phyloP scores from a whole-genome alignment of 1,284 basidiomycete genomes.

The Leccinum pachyderme region DNA sequence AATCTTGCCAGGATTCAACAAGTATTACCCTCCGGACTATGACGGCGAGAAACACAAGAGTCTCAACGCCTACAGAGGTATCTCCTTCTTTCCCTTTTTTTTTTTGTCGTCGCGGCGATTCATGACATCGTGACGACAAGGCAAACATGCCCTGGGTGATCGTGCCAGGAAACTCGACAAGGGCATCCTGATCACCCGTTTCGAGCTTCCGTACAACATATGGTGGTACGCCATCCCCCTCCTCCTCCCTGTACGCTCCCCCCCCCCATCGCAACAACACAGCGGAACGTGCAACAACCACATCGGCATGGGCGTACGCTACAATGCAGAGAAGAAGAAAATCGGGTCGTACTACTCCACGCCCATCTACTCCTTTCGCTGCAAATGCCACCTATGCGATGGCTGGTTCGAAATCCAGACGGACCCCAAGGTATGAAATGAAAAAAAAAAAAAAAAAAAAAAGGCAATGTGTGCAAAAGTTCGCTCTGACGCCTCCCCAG shows the following conservation, averaged over 20 bases:
- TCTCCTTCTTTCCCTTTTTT: slow-evolving; percentile 16
- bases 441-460: neutral
- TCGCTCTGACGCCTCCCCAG: slow-evolving; percentile 41
- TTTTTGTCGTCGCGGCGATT: neutral
- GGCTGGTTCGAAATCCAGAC: slow-evolving; percentile 97
- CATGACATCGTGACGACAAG: slow-evolving; percentile 43
- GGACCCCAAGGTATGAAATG: slow-evolving; percentile 77
- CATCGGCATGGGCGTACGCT: slow-evolving; percentile 95
- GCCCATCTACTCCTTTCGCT: slow-evolving; percentile 91
- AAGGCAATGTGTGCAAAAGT: slow-evolving; percentile 9
- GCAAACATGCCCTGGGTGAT: slow-evolving; percentile 92
- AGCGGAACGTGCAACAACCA: slow-evolving; percentile 91
- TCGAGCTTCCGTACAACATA: slow-evolving; percentile 95
- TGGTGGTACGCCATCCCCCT: slow-evolving; percentile 75
- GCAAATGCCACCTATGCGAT: slow-evolving; percentile 94
- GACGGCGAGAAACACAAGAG: slow-evolving; percentile 79
- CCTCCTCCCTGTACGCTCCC: neutral
- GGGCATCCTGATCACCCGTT: slow-evolving; percentile 91
- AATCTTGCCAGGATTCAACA: slow-evolving; percentile 65
- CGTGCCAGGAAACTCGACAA: slow-evolving; percentile 91
- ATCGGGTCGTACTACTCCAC: slow-evolving; percentile 95
- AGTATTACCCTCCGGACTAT: slow-evolving; percentile 94
- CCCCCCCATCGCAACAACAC: neutral
- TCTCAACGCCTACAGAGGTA: slow-evolving; percentile 77
- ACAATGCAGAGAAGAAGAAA: slow-evolving; percentile 98